Base-by-base conservation (phyloP, 345 rosid species). In the Eucalyptus globulus region DNA sequence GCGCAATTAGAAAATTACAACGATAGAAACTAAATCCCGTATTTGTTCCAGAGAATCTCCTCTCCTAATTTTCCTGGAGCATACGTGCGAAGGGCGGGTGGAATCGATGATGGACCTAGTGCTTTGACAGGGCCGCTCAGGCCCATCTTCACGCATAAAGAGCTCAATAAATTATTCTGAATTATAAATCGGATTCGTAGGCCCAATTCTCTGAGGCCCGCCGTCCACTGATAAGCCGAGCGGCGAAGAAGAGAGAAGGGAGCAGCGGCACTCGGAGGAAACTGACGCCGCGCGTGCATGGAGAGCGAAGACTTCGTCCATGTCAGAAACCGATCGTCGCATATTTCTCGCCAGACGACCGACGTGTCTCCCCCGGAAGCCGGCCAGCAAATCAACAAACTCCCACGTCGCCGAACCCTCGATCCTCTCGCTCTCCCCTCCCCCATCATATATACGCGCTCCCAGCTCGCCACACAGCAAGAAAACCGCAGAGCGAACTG, bases 31-130 rank as follows among this genome's bases (percentile, higher is more conserved):
- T n/a, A 16, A n/a, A 31, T 29, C 62, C 16, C 2, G 6, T 31
- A 8, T 67, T 67, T 31, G 12, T 67, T n/a, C 0, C 0, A 0
- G 19, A 62, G 76, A n/a, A 65, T 65, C 21, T 65, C n/a, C 4
- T 60, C 67, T 27, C 37, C 3, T 65, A n/a, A 65, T 65, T 15
- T 65, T n/a, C 8, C 6, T 2, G 67, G 31, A 60, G 67, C 31
- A 60, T 22, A 4, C 0, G 62, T 56, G 29, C 11, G 29, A 11
- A 53, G 2, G 6, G 14, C 6, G 67, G 37, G 31, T 7, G 14
- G 34, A 65, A 29, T 14, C 4, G 19, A 65, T 8, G 10, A n/a
- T 4, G 76, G 76, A 21, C 76, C 76, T 14, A 15, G 19, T 4
- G 21, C 16, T n/a, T 62, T 29, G 34, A 29, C 37, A 29, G 72